These are phyloP conservation scores for Stagonosporopsis chrysanthemi DNA, from an alignment of 2,329 filamentous ascomycete species.

Conservation along the genomic window DNA sequence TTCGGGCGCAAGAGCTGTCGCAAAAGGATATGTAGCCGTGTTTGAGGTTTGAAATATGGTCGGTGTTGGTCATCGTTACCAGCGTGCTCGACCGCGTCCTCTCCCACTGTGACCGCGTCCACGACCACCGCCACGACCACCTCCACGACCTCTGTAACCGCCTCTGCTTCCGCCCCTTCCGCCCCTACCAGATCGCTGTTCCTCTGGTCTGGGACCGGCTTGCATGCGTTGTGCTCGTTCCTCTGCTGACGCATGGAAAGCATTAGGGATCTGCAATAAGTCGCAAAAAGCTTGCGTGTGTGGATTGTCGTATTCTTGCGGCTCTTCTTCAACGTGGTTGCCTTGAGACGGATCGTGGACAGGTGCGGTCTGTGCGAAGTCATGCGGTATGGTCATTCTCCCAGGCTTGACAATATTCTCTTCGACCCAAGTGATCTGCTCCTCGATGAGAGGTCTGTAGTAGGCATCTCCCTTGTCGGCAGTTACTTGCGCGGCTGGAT, in stretches of 20 bases:
- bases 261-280: conserved; percentile 77
- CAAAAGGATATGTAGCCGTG: conserved; percentile 1
- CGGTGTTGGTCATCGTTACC: conserved; percentile 23
- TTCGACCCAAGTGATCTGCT: conserved; percentile 80
- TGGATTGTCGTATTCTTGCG: conserved; percentile 83
- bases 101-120: conserved; percentile 30
- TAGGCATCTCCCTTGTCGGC: conserved; percentile 71
- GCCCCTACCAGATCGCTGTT: conserved; percentile 38
- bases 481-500: conserved; percentile 62
- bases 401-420: conserved; percentile 71
- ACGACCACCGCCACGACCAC: conserved; percentile 32
- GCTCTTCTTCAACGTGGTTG: conserved; percentile 67
- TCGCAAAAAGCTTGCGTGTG: conserved; percentile 86
- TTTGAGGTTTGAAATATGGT: conserved; percentile 1
- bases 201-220: conserved; percentile 39
- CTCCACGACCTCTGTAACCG: conserved; percentile 34
- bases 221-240: conserved; percentile 59
- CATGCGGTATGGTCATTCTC: conserved; percentile 74
- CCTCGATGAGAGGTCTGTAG: conserved; percentile 73
- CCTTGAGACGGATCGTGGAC: conserved; percentile 67
- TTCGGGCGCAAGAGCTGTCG: conserved; percentile 6
- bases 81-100: conserved; percentile 38
- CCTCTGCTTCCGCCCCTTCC: conserved; percentile 39
- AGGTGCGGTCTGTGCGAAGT: conserved; percentile 80
- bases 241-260: conserved; percentile 75